Evolutionary conservation across 805 yeast species (phyloP).

Genomic region (Barnettozyma sucrosica): DNA sequence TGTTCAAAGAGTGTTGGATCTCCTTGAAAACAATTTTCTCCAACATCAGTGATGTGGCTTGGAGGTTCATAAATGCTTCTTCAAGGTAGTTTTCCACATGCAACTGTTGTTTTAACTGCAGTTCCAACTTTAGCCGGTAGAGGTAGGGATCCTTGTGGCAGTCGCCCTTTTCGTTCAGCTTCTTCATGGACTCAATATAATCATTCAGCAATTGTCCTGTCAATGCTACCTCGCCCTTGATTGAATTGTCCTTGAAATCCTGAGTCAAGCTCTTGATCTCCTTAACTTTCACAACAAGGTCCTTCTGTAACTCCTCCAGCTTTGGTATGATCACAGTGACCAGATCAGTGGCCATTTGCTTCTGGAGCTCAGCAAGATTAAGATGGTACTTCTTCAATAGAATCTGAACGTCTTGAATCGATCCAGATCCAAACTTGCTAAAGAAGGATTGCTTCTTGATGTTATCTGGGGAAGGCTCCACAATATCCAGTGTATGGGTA

Average conservation of each 20-base stretch:
- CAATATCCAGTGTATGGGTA: slow-evolving; percentile 27
- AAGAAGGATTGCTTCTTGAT: slow-evolving; percentile 42
- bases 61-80: slow-evolving; percentile 83
- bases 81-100: slow-evolving; percentile 80
- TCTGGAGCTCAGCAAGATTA: slow-evolving; percentile 52
- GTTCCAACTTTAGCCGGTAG: slow-evolving; percentile 61
- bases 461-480: slow-evolving; percentile 27
- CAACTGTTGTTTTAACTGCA: slow-evolving; percentile 70
- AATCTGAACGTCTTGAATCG: slow-evolving; percentile 78
- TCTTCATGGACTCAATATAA: slow-evolving; percentile 55
- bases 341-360: slow-evolving; percentile 49
- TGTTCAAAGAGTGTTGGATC: slow-evolving; percentile 71
- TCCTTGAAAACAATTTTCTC: slow-evolving; percentile 84
- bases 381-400: slow-evolving; percentile 63
- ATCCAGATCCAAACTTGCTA: slow-evolving; percentile 66
- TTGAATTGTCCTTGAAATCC: slow-evolving; percentile 62
- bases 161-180: slow-evolving; percentile 38
- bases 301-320: slow-evolving; percentile 63
- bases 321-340: slow-evolving; percentile 58
- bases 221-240: slow-evolving; percentile 60
- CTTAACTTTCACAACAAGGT: slow-evolving; percentile 72
- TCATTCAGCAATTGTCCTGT: slow-evolving; percentile 53
- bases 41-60: slow-evolving; percentile 78
- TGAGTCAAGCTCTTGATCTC: slow-evolving; percentile 77
- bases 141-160: slow-evolving; percentile 70